A percentile compares a stretch with the other conserved stretches of the same genome.
Conservation (phyloP, 2,329 filamentous ascomycete species). For the Tolypocladium ovalisporum region DNA sequence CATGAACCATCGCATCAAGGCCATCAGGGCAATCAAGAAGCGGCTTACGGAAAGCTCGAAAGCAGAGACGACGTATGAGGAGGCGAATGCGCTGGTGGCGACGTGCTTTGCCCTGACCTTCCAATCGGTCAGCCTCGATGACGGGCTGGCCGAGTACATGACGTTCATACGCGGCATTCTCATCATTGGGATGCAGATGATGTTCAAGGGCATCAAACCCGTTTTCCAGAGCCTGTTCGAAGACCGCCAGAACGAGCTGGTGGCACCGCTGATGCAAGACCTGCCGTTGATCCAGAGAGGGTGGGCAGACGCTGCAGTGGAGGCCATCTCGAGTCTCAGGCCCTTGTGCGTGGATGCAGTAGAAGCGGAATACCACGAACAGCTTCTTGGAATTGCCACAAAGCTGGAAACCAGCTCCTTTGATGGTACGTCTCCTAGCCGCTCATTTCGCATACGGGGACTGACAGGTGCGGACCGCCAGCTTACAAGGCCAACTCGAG, state of each 20-base stretch:
- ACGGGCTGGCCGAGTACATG: constrained; percentile 50
- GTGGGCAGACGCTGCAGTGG: constrained; percentile 35
- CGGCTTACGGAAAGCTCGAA: constrained; percentile 33
- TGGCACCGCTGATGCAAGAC: constrained; percentile 33
- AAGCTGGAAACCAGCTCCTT: constrained; percentile 42
- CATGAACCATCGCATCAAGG: constrained; percentile 54
- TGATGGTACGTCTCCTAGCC: constrained; percentile 28
- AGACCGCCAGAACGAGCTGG: constrained; percentile 25
- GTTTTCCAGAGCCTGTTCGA: constrained; percentile 37
- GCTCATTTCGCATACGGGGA: background rate
- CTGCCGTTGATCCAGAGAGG: constrained; percentile 32
- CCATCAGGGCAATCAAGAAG: constrained; percentile 51
- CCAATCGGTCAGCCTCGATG: constrained; percentile 45
- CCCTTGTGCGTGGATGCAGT: constrained; percentile 31
- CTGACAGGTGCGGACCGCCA: constrained; percentile 9
- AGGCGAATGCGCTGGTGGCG: constrained; percentile 48
- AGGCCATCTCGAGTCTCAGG: constrained; percentile 28
- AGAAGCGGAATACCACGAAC: constrained; percentile 33
- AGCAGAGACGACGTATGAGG: constrained; percentile 31
- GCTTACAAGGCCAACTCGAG: constrained; percentile 38
- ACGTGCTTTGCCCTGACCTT: constrained; percentile 49
- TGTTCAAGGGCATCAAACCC: constrained; percentile 33
- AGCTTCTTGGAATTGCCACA: constrained; percentile 34
- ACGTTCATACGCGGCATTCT: constrained; percentile 47
- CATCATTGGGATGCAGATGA: constrained; percentile 44